These are phyloP conservation scores for Coriolopsis trogii DNA, from an alignment of 1,284 basidiomycete genomes.

Conservation along the genomic window DNA sequence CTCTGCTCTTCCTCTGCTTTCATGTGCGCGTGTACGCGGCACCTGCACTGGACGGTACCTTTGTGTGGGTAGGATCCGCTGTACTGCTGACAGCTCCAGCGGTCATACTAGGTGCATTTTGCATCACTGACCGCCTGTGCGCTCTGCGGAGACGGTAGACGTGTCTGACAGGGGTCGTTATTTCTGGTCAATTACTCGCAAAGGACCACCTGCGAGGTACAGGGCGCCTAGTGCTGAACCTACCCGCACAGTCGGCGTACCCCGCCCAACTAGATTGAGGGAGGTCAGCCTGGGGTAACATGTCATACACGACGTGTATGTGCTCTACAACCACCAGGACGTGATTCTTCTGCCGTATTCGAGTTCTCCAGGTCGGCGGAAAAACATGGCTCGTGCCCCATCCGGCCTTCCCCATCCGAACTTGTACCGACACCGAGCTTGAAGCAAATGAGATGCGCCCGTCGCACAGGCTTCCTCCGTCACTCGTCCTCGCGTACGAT, in stretches of 20 bases:
- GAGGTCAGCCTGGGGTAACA: slow-evolving; percentile 6
- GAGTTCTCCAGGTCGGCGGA: slow-evolving; percentile 9
- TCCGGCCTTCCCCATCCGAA: slow-evolving; percentile 17
- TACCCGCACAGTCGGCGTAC: neutral
- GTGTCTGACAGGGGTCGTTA: neutral
- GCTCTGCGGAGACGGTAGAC: neutral
- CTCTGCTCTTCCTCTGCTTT: too few relatives aligned
- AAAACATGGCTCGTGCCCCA: slow-evolving; percentile 10
- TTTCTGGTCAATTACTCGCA: neutral
- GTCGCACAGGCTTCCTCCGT: slow-evolving; percentile 13
- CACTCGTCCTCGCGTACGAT: slow-evolving; percentile 9
- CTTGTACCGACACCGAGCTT: slow-evolving; percentile 18
- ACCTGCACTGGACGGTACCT: neutral
- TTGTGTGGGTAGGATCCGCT: neutral
- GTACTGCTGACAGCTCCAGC: neutral
- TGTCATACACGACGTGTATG: neutral
- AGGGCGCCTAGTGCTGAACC: too few relatives aligned
- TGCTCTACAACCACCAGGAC: neutral
- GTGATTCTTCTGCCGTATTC: neutral
- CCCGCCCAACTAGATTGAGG: slow-evolving; percentile 12
- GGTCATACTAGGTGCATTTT: neutral
- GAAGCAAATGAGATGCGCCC: neutral
- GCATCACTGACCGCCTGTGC: slow-evolving; percentile 16
- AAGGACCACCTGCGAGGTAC: neutral
- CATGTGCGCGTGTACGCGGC: neutral